A percentile compares a stretch with the other conserved stretches of the same genome.
phyloP scores from a whole-genome alignment of 306 rosid species.

The Pachyrhizus erosus region DNA sequence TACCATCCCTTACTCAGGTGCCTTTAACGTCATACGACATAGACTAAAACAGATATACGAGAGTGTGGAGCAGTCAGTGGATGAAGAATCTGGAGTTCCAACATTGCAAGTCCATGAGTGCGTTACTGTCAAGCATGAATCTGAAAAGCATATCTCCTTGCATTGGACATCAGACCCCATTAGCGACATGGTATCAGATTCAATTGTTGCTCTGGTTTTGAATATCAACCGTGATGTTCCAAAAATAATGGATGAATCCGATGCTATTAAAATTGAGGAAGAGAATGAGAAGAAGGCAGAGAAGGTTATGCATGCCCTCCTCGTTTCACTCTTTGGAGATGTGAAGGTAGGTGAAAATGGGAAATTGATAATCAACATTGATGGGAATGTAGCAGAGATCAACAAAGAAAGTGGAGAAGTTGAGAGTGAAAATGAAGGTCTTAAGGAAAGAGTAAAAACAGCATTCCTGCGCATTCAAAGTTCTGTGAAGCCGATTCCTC shows the following conservation, averaged over 20 bases:
- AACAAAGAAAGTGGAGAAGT: conserved; percentile 88
- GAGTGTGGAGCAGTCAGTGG: conserved; percentile 75
- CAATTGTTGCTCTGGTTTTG: conserved; percentile 78
- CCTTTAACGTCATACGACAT: conserved; percentile 68
- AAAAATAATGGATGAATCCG: conserved; percentile 72
- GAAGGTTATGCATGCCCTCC: conserved; percentile 76
- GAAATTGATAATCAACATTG: conserved; percentile 77
- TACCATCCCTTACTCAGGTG: conserved; percentile 79
- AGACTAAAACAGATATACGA: conserved; percentile 80
- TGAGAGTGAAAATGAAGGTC: conserved; percentile 88
- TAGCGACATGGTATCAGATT: conserved; percentile 91
- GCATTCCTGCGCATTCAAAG: conserved; percentile 78
- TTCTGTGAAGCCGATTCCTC: conserved; percentile 87
- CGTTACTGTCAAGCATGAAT: conserved; percentile 78
- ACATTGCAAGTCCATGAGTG: conserved; percentile 76
- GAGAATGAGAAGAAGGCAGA: conserved; percentile 75
- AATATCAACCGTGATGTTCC: conserved; percentile 79
- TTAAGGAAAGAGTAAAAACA: conserved; percentile 78
- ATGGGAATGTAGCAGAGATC: conserved; percentile 80
- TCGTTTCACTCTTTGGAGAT: conserved; percentile 86
- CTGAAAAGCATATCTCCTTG: conserved; percentile 84
- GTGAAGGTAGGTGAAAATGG: conserved; percentile 84
- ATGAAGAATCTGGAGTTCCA: conserved; percentile 83
- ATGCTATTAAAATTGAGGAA: conserved; percentile 68
- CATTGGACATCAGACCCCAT: conserved; percentile 93